Evolutionary conservation across 257 asterid species (phyloP).

Genomic region (Ocimum tenuiflorum): DNA sequence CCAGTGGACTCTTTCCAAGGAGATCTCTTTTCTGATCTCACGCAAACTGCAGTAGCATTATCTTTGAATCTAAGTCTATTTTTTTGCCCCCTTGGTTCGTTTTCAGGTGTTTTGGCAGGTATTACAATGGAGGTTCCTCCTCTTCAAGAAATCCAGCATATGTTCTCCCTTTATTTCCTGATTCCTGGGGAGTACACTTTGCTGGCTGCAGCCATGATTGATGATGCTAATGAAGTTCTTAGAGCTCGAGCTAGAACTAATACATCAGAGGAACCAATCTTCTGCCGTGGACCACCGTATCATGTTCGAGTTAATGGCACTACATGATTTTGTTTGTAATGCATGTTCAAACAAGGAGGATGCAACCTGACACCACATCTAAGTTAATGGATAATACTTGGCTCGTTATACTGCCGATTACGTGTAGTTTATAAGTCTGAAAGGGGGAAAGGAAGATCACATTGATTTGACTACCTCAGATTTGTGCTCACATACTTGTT

Average conservation of each 20-base stretch:
- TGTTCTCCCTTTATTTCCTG: conserved; percentile 78
- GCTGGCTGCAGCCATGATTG: conserved; percentile 87
- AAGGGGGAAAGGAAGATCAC: not conserved
- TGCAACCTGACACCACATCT: not conserved
- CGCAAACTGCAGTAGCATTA: not conserved
- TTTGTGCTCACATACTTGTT: not conserved
- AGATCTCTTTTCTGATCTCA: conserved; percentile 1
- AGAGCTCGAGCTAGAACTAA: conserved; percentile 75
- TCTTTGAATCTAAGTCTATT: not conserved
- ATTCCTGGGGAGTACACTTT: conserved; percentile 94
- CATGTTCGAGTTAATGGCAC: conserved; percentile 81
- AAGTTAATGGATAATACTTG: conserved; percentile 7
- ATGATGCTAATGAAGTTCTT: conserved; percentile 85
- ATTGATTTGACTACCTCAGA: not conserved
- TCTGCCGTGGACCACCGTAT: conserved; percentile 95
- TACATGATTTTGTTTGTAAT: conserved; percentile 25
- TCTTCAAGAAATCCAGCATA: conserved; percentile 68
- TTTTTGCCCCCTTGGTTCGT: conserved; percentile 17
- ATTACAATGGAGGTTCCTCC: conserved; percentile 80
- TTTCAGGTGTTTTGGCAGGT: conserved; percentile 73
- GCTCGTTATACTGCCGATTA: not conserved
- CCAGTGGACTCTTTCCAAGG: too few species aligned
- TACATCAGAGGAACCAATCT: conserved; percentile 69
- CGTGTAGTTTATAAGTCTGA: not conserved
- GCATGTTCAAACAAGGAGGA: not conserved